A percentile compares a stretch with the other conserved stretches of the same genome.
phyloP scores from a whole-genome alignment of 768 basidiomycete species.

The Candolleomyces eurysporus region DNA sequence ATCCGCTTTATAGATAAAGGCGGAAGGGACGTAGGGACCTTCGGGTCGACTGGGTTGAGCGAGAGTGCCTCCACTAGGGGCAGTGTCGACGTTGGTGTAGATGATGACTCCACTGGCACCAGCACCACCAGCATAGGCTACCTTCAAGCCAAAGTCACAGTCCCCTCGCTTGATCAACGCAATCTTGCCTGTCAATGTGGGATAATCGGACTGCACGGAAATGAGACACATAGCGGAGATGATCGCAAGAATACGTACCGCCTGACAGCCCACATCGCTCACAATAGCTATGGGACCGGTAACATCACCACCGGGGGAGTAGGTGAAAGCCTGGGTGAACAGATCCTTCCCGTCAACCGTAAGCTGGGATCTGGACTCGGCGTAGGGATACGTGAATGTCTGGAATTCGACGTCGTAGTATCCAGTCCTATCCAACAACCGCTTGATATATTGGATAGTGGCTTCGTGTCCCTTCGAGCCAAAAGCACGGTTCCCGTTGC shows the following conservation, averaged over 20 bases:
- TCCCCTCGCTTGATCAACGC: constrained; percentile 27
- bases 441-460: constrained; percentile 28
- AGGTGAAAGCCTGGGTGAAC: constrained; percentile 17
- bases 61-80: constrained; percentile 21
- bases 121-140: constrained; percentile 23
- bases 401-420: constrained; percentile 26
- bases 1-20: constrained; percentile 18
- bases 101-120: constrained; percentile 26
- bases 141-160: constrained; percentile 28
- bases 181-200: background rate
- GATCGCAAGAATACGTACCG: constrained; percentile 12
- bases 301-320: constrained; percentile 23
- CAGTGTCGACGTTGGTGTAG: constrained; percentile 26
- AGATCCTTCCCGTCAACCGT: constrained; percentile 13
- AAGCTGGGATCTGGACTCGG: constrained; percentile 19
- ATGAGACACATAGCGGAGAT: background rate
- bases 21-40: constrained; percentile 26
- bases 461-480: constrained; percentile 28
- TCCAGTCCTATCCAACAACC: constrained; percentile 23
- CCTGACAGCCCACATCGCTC: constrained; percentile 22
- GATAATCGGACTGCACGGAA: background rate
- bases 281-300: constrained; percentile 23
- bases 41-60: constrained; percentile 18
- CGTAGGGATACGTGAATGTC: constrained; percentile 25
- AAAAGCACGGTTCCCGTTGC: constrained; percentile 22